Evolutionary conservation across 108 stramenopile genomes (phyloP).

Genomic region (Nannochloropsis gaditana): DNA sequence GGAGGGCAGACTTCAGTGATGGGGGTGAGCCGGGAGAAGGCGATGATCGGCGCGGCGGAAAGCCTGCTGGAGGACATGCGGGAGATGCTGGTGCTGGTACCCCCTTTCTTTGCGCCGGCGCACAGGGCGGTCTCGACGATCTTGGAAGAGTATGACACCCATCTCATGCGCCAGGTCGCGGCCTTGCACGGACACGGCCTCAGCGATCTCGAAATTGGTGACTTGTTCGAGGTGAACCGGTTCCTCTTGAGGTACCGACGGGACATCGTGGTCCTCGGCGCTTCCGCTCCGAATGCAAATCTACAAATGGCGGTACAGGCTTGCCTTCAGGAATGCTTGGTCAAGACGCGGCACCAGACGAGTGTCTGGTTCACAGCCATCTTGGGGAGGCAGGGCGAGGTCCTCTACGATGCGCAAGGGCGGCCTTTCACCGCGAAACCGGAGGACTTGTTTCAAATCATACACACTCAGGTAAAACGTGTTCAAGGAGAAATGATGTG

Average conservation of each 20-base stretch:
- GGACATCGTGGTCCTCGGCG: background rate
- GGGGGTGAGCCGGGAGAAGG: background rate
- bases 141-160: background rate
- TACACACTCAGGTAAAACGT: background rate
- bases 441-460: background rate
- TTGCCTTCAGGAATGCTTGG: background rate
- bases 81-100: background rate
- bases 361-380: background rate
- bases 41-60: background rate
- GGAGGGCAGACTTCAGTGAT: background rate
- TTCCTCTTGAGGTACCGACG: background rate
- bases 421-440: background rate
- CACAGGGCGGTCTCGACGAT: background rate
- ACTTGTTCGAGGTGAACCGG: background rate
- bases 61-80: conserved; percentile 3
- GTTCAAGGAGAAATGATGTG: background rate
- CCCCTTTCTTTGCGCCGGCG: background rate
- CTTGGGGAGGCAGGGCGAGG: conserved; percentile 4
- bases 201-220: background rate
- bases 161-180: background rate
- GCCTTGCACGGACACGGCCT: background rate
- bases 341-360: background rate
- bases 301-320: background rate
- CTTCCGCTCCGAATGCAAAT: background rate
- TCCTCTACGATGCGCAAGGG: background rate